Evolutionary conservation across 345 rosid species (phyloP), one percentile per base, ranked within the genome.

Genomic region (Reutealis trisperma): DNA sequence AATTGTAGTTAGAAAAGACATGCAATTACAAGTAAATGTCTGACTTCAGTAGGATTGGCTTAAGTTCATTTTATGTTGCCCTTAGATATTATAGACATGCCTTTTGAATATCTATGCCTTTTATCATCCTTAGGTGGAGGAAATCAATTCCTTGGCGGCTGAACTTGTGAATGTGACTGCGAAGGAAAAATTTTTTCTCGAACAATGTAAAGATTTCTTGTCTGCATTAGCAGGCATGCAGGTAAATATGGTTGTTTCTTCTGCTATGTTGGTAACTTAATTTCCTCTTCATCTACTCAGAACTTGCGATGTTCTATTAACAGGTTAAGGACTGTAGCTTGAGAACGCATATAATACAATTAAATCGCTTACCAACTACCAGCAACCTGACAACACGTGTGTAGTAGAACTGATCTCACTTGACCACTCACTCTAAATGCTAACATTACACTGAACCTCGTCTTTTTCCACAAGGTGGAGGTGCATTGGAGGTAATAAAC

Each of bases 301-400:
- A 62, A 37, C 32, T 19, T 10, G 11, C 16, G 25, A 18, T 19
- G 42, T 34, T 30, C 47, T 57, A 70, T 63, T 42, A 78, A 81
- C 91, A 92, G 98, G 93, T 91, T 62, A 91, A 89, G 69, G 89
- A 88, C 78, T 87, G 91, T 82, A 94, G 97, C 93, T 80, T 93
- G 92, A 90, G 93, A 84, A 93, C 97, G 51, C 97, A 94, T 77
- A 80, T 89, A 83, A 80, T 91, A 82, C 97, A 94, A 85, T 84
- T 87, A 83, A 88, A 85, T 76, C 85, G 84, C 7, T 78, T 81
- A 73, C 74, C 79, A 24, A 82, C 86, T 72, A 84, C 90, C 77
- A 77, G 87, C 82, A 88, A 84, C 87, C 92, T 90, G 91, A 92
- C 91, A 55, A 85, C 89, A 83, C 86, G 32, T 83, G 81, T 85